A percentile compares a stretch with the other conserved stretches of the same genome.
Evolutionary conservation across 371 early-diverging fungal species (phyloP).

Genomic region (Rhizomucor miehei): DNA sequence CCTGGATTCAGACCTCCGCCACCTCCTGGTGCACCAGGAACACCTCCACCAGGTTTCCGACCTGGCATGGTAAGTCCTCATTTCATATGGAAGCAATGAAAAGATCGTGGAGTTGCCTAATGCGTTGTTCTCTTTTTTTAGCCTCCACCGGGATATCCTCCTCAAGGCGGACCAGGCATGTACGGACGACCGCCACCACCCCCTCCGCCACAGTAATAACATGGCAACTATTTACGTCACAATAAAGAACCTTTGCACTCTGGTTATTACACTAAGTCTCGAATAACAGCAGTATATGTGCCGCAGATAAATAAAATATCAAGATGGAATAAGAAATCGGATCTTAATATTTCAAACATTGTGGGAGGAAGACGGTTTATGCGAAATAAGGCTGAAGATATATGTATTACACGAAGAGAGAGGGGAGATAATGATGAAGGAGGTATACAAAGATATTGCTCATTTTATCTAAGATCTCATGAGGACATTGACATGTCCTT

Average conservation of each 20-base stretch:
- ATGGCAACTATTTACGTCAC: not conserved
- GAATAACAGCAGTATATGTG: too few relatives aligned
- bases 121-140: not conserved
- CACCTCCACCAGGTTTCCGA: constrained; percentile 40
- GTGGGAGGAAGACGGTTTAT: too few relatives aligned
- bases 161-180: constrained; percentile 12
- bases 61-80: constrained; percentile 33
- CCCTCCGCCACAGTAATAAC: constrained; percentile 7
- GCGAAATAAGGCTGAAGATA: too few relatives aligned
- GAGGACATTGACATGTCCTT: constrained; percentile 36
- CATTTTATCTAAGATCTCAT: constrained; percentile 35
- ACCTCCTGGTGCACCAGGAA: constrained; percentile 35
- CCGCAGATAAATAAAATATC: too few relatives aligned
- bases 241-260: not conserved
- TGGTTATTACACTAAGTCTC: too few relatives aligned
- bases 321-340: too few relatives aligned
- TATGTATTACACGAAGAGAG: too few relatives aligned
- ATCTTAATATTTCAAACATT: too few relatives aligned
- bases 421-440: too few relatives aligned
- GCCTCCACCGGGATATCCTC: constrained; percentile 17
- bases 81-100: too few relatives aligned
- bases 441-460: too few relatives aligned
- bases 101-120: not conserved
- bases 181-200: constrained; percentile 14
- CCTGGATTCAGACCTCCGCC: constrained; percentile 59